These are phyloP conservation scores for Tolypocladium album DNA, from an alignment of 2,329 filamentous ascomycete species.

Conservation along the genomic window DNA sequence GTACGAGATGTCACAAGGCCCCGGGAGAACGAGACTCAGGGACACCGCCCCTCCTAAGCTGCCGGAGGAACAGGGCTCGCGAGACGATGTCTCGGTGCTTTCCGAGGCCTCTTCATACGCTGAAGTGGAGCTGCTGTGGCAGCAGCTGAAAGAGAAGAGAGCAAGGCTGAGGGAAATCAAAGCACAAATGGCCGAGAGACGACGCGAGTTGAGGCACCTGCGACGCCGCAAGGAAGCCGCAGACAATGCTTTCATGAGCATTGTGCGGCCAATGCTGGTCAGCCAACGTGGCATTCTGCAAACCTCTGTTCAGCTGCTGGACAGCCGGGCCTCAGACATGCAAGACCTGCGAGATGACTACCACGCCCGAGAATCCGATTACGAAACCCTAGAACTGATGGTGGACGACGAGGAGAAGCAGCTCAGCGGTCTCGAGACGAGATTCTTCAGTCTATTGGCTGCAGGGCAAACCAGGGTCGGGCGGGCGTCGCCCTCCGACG, in stretches of 20 bases:
- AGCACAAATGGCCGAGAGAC: conserved; percentile 18
- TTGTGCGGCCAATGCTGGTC: conserved; percentile 25
- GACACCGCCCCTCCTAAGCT: conserved; percentile 2
- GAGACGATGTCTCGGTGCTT: conserved; percentile 6
- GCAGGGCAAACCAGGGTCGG: conserved; percentile 12
- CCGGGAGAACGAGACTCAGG: conserved; percentile 8
- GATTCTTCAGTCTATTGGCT: conserved; percentile 26
- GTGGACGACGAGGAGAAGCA: conserved; percentile 25
- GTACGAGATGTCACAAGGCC: conserved; percentile 16
- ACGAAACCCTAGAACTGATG: conserved; percentile 22
- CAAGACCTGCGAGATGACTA: conserved; percentile 26
- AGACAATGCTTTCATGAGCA: conserved; percentile 29
- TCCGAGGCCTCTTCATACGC: conserved; percentile 15
- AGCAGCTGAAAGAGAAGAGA: conserved; percentile 22
- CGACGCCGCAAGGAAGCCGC: conserved; percentile 22
- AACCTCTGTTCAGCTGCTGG: conserved; percentile 13
- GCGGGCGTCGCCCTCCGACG: not conserved
- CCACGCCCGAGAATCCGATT: conserved; percentile 22
- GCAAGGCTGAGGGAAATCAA: conserved; percentile 17
- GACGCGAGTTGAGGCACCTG: conserved; percentile 18
- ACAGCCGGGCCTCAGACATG: conserved; percentile 21
- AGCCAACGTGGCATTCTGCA: conserved; percentile 10
- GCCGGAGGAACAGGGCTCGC: conserved; percentile 4
- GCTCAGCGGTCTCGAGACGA: conserved; percentile 23
- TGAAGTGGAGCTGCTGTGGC: conserved; percentile 23